Percentiles rank a stretch among this genome's conserved stretches.
Evolutionary conservation across 805 yeast genomes (phyloP).

Genomic region (Scheffersomyces amazonensis): DNA sequence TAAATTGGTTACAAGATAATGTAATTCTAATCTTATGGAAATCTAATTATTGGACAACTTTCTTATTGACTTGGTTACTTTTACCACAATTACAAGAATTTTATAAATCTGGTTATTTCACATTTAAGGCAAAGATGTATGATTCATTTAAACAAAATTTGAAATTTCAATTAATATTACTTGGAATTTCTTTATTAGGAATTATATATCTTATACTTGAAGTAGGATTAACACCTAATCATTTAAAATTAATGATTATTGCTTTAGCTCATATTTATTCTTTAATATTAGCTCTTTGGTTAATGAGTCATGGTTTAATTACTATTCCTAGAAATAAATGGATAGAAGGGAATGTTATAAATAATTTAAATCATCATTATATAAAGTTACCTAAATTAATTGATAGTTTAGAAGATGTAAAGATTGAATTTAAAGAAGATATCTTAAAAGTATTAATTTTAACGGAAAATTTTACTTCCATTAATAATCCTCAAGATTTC

Average conservation of each 20-base stretch:
- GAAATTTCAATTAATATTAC: conserved; percentile 57
- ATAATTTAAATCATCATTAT: conserved; percentile 40
- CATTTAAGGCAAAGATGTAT: conserved; percentile 40
- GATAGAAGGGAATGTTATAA: conserved; percentile 30
- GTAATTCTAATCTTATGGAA: conserved; percentile 65
- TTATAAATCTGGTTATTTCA: conserved; percentile 66
- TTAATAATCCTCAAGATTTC: conserved; percentile 24
- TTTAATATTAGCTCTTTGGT: conserved; percentile 70
- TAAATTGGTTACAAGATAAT: conserved; percentile 37
- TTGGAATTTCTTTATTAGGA: conserved; percentile 51
- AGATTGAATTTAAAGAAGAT: conserved; percentile 59
- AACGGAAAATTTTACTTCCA: conserved; percentile 38
- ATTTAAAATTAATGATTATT: conserved; percentile 64
- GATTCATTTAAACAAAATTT: conserved; percentile 59
- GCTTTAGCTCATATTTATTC: conserved; percentile 79
- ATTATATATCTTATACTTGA: conserved; percentile 56
- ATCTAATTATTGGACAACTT: conserved; percentile 76
- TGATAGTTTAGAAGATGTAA: conserved; percentile 63
- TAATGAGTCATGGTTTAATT: conserved; percentile 80
- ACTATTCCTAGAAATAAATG: conserved; percentile 56
- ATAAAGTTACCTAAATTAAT: conserved; percentile 53
- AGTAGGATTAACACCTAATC: conserved; percentile 48
- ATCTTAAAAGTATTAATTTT: conserved; percentile 57
- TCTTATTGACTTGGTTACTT: conserved; percentile 72
- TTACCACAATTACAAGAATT: conserved; percentile 73